Base-by-base conservation (phyloP, 2,329 filamentous ascomycete species). In the Pseudofabraea citricarpa region DNA sequence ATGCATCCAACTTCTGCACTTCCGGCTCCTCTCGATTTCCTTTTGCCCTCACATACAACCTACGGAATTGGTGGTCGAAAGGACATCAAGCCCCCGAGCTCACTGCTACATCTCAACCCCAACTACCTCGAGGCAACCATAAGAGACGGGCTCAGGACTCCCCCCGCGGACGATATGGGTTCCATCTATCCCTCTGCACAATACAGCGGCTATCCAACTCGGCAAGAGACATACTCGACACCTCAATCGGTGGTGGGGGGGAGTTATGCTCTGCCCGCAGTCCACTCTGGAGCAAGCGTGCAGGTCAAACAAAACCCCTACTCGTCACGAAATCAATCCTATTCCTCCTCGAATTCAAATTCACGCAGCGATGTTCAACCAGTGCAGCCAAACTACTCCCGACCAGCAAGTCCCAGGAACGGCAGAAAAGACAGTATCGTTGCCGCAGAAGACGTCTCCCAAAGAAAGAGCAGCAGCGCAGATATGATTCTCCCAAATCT, bases 91-190 rank as follows among this genome's bases (percentile, higher is more conserved):
- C 21, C 45, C 6, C 12, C 41, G 6, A 32, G 45, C 9, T 33
- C 47, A 8, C 33, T 50, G n/a, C 36, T 49, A 32, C 53, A 55
- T 41, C 40, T 44, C 16, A 27, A 37, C 9, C 45, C 51, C 8
- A 35, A 45, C 37, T 59, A 57, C 44, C 47, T 53, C 32, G 52
- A 56, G 46, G 48, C 57, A 37, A 51, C 56, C 5, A 47, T 54
- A 22, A 51, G 53, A 42, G 54, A 52, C 49, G 72, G 74, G 48
- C 67, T 76, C 54, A 66, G 63, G 56, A 75, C 73, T 46, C 74
- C 74, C 40, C 74, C 73, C 31, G 59, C 65, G 51, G 73, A 77
- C 64, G 65, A 69, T 35, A 70, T 79, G 75, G 73, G 72, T 48
- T 64, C 70, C n/a, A 51, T 56, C 32, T 77, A 76, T 52, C 71